These are phyloP conservation scores for Peniophora sp. DNA, from an alignment of 1,284 basidiomycete genomes.

Conservation along the genomic window DNA sequence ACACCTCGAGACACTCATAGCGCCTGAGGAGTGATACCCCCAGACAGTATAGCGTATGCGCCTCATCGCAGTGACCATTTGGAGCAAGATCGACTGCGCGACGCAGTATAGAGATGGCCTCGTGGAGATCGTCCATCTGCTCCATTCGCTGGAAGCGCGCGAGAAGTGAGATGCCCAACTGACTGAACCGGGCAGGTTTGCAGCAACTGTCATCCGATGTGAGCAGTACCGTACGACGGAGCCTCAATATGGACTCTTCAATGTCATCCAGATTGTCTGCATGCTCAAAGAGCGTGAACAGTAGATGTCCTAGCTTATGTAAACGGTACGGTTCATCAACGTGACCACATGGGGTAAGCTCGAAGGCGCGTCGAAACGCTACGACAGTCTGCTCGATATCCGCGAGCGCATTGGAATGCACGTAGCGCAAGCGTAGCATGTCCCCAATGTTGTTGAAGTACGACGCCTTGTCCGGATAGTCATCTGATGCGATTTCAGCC, in stretches of 20 bases:
- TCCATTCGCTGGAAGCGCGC: not conserved
- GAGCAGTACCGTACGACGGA: not conserved
- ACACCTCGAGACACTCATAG: too few species aligned
- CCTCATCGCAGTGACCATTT: too few species aligned
- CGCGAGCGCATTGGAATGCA: not conserved
- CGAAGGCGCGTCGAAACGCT: not conserved
- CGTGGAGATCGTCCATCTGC: not conserved
- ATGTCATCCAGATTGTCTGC: not conserved
- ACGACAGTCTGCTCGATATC: not conserved
- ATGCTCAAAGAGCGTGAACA: not conserved
- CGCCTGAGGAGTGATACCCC: too few species aligned
- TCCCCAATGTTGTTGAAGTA: not conserved
- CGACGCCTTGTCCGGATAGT: not conserved
- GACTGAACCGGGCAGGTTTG: not conserved
- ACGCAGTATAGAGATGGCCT: not conserved
- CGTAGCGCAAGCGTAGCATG: not conserved
- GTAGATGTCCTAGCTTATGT: not conserved
- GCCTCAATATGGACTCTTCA: not conserved
- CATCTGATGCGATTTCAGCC: not conserved
- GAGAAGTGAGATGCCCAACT: not conserved
- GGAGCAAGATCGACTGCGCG: not conserved
- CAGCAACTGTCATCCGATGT: not conserved
- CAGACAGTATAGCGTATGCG: too few species aligned
- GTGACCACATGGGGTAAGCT: not conserved
- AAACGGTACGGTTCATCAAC: not conserved